Evolutionary conservation across 2,329 filamentous ascomycete genomes (phyloP).

Genomic region (Ilyonectria destructans): DNA sequence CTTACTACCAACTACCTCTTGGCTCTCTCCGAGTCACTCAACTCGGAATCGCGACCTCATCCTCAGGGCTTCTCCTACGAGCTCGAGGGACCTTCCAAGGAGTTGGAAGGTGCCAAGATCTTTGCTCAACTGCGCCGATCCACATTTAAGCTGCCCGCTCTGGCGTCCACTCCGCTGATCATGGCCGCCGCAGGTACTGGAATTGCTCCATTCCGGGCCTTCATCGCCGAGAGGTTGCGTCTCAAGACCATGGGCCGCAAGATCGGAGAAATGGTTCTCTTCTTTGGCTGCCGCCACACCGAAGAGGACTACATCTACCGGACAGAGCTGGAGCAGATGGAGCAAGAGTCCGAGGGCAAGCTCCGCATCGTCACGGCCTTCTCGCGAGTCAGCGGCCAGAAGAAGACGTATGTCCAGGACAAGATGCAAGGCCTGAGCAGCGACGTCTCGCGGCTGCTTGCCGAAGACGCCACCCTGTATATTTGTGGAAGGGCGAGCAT

Average conservation of each 20-base stretch:
- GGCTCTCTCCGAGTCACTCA: slow-evolving; percentile 24
- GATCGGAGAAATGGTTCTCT: slow-evolving; percentile 34
- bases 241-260: slow-evolving; percentile 29
- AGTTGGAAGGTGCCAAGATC: slow-evolving; percentile 22
- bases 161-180: slow-evolving; percentile 61
- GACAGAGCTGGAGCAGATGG: slow-evolving; percentile 27
- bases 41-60: slow-evolving; percentile 14
- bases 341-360: slow-evolving; percentile 28
- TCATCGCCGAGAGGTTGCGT: slow-evolving; percentile 31
- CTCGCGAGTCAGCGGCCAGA: slow-evolving; percentile 27
- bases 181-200: slow-evolving; percentile 66
- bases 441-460: slow-evolving; percentile 17
- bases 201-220: slow-evolving; percentile 56
- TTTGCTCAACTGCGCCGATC: slow-evolving; percentile 41
- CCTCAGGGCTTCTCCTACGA: slow-evolving; percentile 20
- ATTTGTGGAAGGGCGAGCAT: slow-evolving; percentile 32
- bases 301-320: slow-evolving; percentile 33
- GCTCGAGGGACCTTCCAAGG: slow-evolving; percentile 16
- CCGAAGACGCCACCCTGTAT: slow-evolving; percentile 27
- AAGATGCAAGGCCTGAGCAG: slow-evolving; percentile 23
- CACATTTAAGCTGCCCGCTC: slow-evolving; percentile 61
- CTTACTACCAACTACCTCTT: slow-evolving; percentile 42
- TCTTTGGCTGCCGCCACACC: slow-evolving; percentile 26
- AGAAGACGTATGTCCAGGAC: slow-evolving; percentile 31
- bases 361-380: slow-evolving; percentile 28